Conservation (phyloP, 805 yeast genomes). For the Priceomyces melissophilus region DNA sequence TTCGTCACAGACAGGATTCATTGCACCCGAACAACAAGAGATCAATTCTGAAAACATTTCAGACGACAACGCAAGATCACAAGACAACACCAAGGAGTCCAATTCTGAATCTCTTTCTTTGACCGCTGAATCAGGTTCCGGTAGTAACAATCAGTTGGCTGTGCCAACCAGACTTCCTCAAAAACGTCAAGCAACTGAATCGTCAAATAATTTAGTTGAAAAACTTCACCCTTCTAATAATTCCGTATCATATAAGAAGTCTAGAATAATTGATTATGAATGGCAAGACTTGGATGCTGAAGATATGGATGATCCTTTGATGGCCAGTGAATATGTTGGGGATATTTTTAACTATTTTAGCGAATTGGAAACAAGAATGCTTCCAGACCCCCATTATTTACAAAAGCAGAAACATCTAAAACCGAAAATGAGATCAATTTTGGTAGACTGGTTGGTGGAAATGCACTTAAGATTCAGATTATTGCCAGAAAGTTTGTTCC, state of each 20-base stretch:
- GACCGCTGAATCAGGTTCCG: constrained; percentile 2
- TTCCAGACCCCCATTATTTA: constrained; percentile 70
- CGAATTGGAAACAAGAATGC: constrained; percentile 65
- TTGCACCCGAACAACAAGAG: background rate
- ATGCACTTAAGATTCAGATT: constrained; percentile 81
- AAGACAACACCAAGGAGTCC: constrained; percentile 5
- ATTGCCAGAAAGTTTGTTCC: constrained; percentile 78
- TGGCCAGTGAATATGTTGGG: constrained; percentile 90
- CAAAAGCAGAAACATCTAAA: constrained; percentile 61
- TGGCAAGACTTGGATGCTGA: constrained; percentile 77
- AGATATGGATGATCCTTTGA: constrained; percentile 67
- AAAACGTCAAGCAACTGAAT: constrained; percentile 57
- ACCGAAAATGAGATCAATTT: constrained; percentile 79
- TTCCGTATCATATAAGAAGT: constrained; percentile 29
- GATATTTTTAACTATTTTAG: constrained; percentile 82
- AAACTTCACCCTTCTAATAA: constrained; percentile 20
- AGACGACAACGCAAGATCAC: constrained; percentile 6
- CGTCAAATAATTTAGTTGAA: constrained; percentile 43
- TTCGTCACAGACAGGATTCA: constrained; percentile 2
- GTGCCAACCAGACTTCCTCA: constrained; percentile 37
- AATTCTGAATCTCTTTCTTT: background rate
- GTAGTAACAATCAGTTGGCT: constrained; percentile 10
- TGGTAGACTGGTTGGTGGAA: constrained; percentile 93
- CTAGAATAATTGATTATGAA: constrained; percentile 40
- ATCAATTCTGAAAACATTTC: background rate